A percentile compares a stretch with the other conserved stretches of the same genome.
Conservation (phyloP, 495 filamentous ascomycete genomes). For the Cudoniella acicularis region DNA sequence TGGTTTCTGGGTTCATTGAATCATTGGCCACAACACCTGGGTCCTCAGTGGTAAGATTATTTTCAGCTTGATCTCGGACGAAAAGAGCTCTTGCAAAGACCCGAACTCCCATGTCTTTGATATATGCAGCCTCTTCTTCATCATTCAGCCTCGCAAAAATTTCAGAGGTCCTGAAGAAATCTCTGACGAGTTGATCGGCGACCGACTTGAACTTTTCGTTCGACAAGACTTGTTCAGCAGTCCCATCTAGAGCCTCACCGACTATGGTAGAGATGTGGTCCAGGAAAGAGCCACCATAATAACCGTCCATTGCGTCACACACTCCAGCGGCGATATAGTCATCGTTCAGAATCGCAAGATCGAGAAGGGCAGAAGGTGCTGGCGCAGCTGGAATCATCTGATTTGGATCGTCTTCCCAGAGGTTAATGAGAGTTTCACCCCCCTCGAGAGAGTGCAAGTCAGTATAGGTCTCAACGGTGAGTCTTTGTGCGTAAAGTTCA, state of each 20-base stretch:
- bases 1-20: background rate
- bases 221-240: constrained; percentile 1
- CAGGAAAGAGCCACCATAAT: constrained; percentile 4
- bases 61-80: background rate
- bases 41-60: background rate
- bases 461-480: background rate
- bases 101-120: background rate
- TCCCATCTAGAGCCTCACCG: background rate
- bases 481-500: background rate
- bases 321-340: background rate
- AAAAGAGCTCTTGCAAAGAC: constrained; percentile 9
- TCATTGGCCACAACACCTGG: background rate
- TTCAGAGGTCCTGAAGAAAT: constrained; percentile 5
- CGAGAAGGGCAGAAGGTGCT: background rate
- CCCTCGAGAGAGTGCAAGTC: background rate
- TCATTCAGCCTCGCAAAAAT: constrained; percentile 5
- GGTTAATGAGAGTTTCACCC: background rate
- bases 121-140: background rate
- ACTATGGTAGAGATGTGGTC: constrained; percentile 1
- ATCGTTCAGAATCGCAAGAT: background rate
- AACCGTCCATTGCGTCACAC: background rate
- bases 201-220: background rate
- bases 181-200: constrained; percentile 1
- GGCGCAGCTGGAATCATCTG: background rate
- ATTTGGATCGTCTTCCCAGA: background rate